Percentiles rank a stretch among this genome's conserved stretches.
Conservation (phyloP, 1,284 basidiomycete genomes). For the Apiotrichum porosum region DNA sequence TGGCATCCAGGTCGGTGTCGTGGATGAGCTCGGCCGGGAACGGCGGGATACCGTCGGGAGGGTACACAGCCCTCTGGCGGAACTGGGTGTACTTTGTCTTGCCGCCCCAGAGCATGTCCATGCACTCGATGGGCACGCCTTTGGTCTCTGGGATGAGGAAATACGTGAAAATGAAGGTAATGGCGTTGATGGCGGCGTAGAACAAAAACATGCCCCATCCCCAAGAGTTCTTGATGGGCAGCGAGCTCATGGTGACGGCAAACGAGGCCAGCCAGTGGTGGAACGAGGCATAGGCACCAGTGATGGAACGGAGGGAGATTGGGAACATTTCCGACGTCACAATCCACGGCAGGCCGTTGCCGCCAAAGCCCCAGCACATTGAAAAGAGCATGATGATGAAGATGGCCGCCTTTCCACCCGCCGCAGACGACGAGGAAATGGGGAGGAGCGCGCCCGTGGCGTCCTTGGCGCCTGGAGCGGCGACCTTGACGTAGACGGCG, state of each 20-base stretch:
- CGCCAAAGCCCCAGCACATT: constrained; percentile 22
- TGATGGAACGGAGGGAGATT: constrained; percentile 21
- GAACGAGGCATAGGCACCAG: constrained; percentile 23
- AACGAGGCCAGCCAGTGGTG: constrained; percentile 29
- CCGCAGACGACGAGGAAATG: constrained; percentile 10
- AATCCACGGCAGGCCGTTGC: constrained; percentile 27
- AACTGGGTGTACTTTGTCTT: constrained; percentile 15
- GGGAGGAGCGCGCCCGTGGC: constrained; percentile 5
- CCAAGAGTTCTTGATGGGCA: constrained; percentile 14
- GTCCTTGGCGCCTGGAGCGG: constrained; percentile 8
- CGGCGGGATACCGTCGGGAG: constrained; percentile 22
- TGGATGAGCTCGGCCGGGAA: constrained; percentile 4
- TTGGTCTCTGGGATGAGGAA: constrained; percentile 34
- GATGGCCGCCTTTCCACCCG: constrained; percentile 28
- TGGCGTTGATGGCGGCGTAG: constrained; percentile 23
- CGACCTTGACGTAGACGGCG: constrained; percentile 26
- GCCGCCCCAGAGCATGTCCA: constrained; percentile 22
- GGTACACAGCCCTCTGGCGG: constrained; percentile 21
- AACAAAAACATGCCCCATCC: constrained; percentile 33
- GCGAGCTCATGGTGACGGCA: constrained; percentile 27
- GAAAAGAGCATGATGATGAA: constrained; percentile 34
- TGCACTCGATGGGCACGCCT: constrained; percentile 25
- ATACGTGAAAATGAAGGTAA: constrained; percentile 28
- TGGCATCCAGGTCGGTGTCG: background rate
- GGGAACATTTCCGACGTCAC: constrained; percentile 32